phyloP scores from a whole-genome alignment of 2,329 filamentous ascomycete genomes.

The Aspergillus vadensis region DNA sequence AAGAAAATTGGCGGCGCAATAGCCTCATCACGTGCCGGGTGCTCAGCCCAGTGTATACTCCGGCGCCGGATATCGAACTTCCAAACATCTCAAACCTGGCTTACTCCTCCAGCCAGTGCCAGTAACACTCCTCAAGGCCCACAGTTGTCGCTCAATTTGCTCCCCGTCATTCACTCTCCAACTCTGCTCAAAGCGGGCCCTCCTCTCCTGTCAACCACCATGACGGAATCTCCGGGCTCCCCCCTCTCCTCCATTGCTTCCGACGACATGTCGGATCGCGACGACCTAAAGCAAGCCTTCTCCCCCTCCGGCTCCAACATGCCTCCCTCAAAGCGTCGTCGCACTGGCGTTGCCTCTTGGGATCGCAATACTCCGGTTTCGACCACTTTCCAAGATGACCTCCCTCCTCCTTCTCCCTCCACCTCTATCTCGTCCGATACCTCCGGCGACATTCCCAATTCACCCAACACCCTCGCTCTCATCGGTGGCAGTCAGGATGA shows the following conservation, averaged over 20 bases:
- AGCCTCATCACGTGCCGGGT: conserved; percentile 28
- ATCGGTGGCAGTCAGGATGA: conserved; percentile 47
- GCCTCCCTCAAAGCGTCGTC: conserved; percentile 53
- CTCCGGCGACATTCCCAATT: conserved; percentile 78
- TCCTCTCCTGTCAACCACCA: conserved; percentile 27
- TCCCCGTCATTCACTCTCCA: conserved; percentile 7
- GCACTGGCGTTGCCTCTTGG: conserved; percentile 47
- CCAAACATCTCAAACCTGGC: neutral
- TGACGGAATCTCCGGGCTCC: conserved; percentile 61
- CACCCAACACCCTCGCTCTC: conserved; percentile 56
- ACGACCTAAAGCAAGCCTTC: conserved; percentile 57
- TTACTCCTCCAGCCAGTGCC: neutral
- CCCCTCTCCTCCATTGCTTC: conserved; percentile 67
- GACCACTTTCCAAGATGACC: conserved; percentile 42
- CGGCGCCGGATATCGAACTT: conserved; percentile 15
- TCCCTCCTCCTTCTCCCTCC: conserved; percentile 51
- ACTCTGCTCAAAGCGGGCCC: neutral
- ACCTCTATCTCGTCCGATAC: conserved; percentile 87
- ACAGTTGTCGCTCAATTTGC: neutral
- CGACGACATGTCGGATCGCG: conserved; percentile 59
- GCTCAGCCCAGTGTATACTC: conserved; percentile 22
- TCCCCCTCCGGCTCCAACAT: conserved; percentile 47
- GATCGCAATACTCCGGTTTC: conserved; percentile 55
- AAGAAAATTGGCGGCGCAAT: conserved; percentile 12
- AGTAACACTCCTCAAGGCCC: neutral